Conservation (phyloP, 2,329 filamentous ascomycete genomes). For the Rachicladosporium sp. region DNA sequence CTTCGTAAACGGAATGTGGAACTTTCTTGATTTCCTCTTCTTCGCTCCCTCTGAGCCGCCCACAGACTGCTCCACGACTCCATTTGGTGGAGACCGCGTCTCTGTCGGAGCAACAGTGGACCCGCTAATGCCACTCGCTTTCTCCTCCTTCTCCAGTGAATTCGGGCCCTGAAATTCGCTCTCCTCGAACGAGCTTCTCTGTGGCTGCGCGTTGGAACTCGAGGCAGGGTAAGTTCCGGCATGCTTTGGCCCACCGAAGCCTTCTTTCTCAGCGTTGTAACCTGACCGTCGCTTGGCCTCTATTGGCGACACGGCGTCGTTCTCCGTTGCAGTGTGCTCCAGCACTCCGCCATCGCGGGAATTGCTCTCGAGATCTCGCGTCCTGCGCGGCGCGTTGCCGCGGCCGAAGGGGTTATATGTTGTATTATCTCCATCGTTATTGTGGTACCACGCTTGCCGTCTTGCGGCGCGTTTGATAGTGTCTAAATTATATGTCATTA, state of each 20-base stretch:
- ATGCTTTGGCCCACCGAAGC: slow-evolving; percentile 8
- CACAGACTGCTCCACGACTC: slow-evolving; percentile 4
- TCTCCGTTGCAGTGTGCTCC: slow-evolving; percentile 8
- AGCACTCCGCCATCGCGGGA: slow-evolving; percentile 8
- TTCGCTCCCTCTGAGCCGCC: slow-evolving; percentile 7
- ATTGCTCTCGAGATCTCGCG: slow-evolving; percentile 11
- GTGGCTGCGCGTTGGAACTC: not conserved
- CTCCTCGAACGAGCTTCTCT: slow-evolving; percentile 8
- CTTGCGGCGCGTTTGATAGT: slow-evolving; percentile 19
- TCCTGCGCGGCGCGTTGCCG: slow-evolving; percentile 7
- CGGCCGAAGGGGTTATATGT: slow-evolving; percentile 19
- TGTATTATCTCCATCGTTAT: slow-evolving; percentile 8
- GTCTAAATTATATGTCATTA: slow-evolving; percentile 9
- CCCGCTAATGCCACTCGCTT: slow-evolving; percentile 4
- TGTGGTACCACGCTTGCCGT: slow-evolving; percentile 18
- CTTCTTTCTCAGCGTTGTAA: not conserved
- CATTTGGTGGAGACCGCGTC: slow-evolving; percentile 3
- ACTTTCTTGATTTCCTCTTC: slow-evolving; percentile 13
- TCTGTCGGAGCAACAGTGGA: slow-evolving; percentile 4
- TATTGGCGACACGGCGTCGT: slow-evolving; percentile 6
- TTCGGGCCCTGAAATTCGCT: slow-evolving; percentile 1
- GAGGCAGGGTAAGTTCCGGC: slow-evolving; percentile 12
- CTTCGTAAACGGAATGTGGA: slow-evolving; percentile 11
- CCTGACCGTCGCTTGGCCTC: slow-evolving; percentile 5
- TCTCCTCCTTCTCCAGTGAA: slow-evolving; percentile 4